Evolutionary conservation across 495 filamentous ascomycete species (phyloP), one percentile per base, ranked within the genome.

Genomic region (Cryomyces antarcticus): DNA sequence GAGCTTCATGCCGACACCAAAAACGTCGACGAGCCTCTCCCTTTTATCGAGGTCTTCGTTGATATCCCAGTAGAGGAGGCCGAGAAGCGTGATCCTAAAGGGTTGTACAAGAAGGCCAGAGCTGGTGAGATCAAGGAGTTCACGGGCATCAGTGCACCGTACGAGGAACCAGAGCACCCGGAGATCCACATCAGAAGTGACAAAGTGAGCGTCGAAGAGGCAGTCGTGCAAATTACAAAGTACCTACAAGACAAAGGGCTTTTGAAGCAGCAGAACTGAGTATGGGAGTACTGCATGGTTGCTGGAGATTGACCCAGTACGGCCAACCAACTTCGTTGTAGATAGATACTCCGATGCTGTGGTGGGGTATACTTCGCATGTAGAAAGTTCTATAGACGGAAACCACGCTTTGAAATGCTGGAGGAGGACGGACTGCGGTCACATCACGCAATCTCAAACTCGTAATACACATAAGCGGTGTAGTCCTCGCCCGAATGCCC

Each of bases 51-150:
- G 60, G 81, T 95, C 13, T 88, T 74, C 52, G 73, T 97, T 38
- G 85, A 97, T 57, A 71, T 95, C 7, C 76, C 83, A 4, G 64
- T 96, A 44, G 80, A 79, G 58, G 80, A 82, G 33, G 89, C 92
- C n/a, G 92, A 97, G 71, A 61, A 80, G 66, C 70, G 89, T 46
- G 89, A 97, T 57, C 89, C 89, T 27, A 97, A 97, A 72, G 92
- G 88, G 6, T 60, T 97, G 44, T 97, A 97, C 58, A 92, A 92
- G 73, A 93, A 93, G 73, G 89, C 89, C 5, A 68, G 87, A 12
- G 77, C 77, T 40, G 89, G 89, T 10, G 72, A 88, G 56, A 94
- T 96, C 56, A 88, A 88, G 67, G 86, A 96, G 50, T 97, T 97
- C 56, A 97, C 89, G 10, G 92, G 89, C 7, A 83, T 97, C 46